Percentiles rank a stretch among this genome's conserved stretches.
These are phyloP conservation scores for Fraxinus albicans DNA, from an alignment of 305 asterid genomes.

Conservation along the genomic window DNA sequence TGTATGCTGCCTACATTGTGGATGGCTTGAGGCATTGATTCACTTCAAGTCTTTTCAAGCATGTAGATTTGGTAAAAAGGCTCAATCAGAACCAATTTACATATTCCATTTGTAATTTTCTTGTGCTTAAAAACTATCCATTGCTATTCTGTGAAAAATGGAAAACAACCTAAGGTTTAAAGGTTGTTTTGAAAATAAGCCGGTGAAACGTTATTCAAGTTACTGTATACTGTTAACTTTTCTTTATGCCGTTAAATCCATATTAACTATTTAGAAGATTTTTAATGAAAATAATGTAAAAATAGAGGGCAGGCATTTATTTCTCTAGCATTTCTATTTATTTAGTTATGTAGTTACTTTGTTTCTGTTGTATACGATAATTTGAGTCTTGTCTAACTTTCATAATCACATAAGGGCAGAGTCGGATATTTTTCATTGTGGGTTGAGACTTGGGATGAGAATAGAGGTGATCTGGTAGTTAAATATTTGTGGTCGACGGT, in stretches of 20 bases:
- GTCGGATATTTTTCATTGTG: neutral
- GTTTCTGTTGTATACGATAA: neutral
- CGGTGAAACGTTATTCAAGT: neutral
- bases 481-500: neutral
- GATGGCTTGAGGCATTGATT: slow-evolving; percentile 72
- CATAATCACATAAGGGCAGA: neutral
- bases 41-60: slow-evolving; percentile 2
- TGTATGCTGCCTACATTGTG: slow-evolving; percentile 77
- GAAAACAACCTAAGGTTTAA: neutral
- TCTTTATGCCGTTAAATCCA: neutral
- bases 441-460: neutral
- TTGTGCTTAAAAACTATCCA: neutral
- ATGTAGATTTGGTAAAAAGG: neutral
- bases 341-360: neutral
- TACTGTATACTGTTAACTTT: neutral
- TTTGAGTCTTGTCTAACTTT: neutral
- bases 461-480: neutral
- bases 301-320: neutral
- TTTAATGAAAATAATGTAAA: neutral
- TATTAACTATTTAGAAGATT: neutral
- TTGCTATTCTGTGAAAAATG: neutral
- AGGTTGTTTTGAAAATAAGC: neutral
- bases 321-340: neutral
- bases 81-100: neutral
- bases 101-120: neutral